Evolutionary conservation across 352 stramenopile species (phyloP), one percentile per base, ranked within the genome.

Genomic region (Phytophthora cajani): DNA sequence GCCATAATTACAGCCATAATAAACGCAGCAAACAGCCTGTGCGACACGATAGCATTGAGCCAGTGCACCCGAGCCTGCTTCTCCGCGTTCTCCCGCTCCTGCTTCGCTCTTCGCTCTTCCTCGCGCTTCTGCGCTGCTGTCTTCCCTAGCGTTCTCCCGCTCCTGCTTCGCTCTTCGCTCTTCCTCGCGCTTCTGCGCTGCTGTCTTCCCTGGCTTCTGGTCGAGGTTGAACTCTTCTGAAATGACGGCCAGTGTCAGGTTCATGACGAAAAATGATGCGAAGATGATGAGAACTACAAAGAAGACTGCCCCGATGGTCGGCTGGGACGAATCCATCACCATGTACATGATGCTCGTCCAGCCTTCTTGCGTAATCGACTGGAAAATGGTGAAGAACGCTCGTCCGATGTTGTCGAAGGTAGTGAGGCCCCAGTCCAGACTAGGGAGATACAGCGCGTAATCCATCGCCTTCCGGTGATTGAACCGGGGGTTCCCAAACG

Each of bases 261-360:
- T 98, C 74, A 98, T 92, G n/a, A 98, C 79, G 67, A 98, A 98
- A 62, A 97, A 98, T 1, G 89, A 92, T 19, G 90, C 95, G 38
- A 97, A 95, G 47, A 98, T 90, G 23, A 98, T 89, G 1, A 98
- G 72, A 2, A 84, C 65, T n/a, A 96, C 78, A 63, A 98, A 98
- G 68, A 97, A 98, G 0, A 98, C 42, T 2, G 81, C 77, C 7
- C 67, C 90, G 2, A 96, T 56, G 7, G 89, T 38, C 58, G 93
- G 72, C 42, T 82, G 69, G 8, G 81, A 83, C 14, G 81, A 78
- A 57, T 89, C 71, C 79, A 90, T 81, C 19, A 94, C 81, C 78
- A 94, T 93, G 73, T 98, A 96, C 89, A 98, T 98, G 58, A 98
- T 92, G 38, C 73, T 50, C 1, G 85, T 96, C 96, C 96, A 99